These are phyloP conservation scores for Colletotrichum somersetense DNA, from an alignment of 2,329 filamentous ascomycete species.

Conservation along the genomic window DNA sequence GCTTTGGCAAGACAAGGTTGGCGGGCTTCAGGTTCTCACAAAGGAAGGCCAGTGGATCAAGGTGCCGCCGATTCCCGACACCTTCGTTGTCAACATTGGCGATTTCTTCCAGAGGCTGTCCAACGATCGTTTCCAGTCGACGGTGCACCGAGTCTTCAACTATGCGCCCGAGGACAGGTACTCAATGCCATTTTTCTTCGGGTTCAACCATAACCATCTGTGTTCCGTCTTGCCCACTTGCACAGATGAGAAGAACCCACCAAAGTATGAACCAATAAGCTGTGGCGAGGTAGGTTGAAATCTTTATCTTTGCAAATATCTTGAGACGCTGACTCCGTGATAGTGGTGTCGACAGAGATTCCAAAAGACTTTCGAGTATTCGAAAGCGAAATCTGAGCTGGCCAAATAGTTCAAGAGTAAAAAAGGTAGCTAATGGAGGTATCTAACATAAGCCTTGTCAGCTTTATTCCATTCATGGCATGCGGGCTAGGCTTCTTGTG, in stretches of 20 bases:
- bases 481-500: too few species aligned
- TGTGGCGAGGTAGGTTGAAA: constrained; percentile 55
- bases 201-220: constrained; percentile 65
- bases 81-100: constrained; percentile 47
- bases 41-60: constrained; percentile 54
- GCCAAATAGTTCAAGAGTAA: not conserved
- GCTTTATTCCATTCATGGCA: too few species aligned
- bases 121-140: constrained; percentile 48
- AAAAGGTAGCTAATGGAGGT: too few species aligned
- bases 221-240: constrained; percentile 63
- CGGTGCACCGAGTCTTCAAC: constrained; percentile 65
- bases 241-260: constrained; percentile 58
- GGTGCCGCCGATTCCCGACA: constrained; percentile 44
- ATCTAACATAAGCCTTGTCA: too few species aligned
- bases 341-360: constrained; percentile 37
- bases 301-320: too few species aligned
- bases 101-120: constrained; percentile 46
- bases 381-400: constrained; percentile 3
- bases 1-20: constrained; percentile 60
- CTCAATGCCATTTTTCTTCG: constrained; percentile 70
- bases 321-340: not conserved
- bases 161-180: constrained; percentile 56
- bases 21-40: constrained; percentile 58
- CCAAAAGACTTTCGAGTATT: constrained; percentile 33
- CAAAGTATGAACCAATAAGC: constrained; percentile 64